phyloP scores from a whole-genome alignment of 1,284 basidiomycete genomes.

The Rhizoctonia solani region DNA sequence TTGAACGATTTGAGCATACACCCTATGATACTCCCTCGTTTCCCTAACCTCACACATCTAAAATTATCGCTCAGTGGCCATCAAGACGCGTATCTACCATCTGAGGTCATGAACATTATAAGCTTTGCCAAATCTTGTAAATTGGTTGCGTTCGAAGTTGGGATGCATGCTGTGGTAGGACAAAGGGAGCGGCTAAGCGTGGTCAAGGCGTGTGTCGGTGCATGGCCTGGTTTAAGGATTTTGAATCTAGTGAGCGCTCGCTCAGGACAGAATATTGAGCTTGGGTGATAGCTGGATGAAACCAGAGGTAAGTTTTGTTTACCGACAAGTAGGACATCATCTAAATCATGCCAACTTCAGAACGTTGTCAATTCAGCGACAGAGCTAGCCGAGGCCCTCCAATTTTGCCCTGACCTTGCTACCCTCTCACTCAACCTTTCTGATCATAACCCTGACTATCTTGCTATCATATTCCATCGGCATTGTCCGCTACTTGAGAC shows the following conservation, averaged over 20 bases:
- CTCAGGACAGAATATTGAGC: neutral
- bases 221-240: slow-evolving; percentile 1
- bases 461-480: neutral
- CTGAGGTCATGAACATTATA: slow-evolving; percentile 4
- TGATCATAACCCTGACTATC: neutral
- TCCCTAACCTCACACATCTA: slow-evolving; percentile 13
- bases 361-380: neutral
- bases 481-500: neutral
- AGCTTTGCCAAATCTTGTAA: neutral
- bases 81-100: slow-evolving; percentile 10
- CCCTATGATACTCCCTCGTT: neutral
- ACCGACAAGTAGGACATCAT: neutral
- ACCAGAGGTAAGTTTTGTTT: slow-evolving; percentile 9
- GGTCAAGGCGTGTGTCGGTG: neutral
- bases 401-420: neutral
- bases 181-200: neutral
- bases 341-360: neutral
- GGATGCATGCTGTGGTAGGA: neutral
- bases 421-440: neutral
- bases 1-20: slow-evolving; percentile 13
- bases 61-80: neutral
- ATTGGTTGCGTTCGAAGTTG: slow-evolving; percentile 4
- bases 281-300: slow-evolving; percentile 1
- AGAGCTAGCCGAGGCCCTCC: neutral
- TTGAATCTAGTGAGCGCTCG: slow-evolving; percentile 6